phyloP scores from a whole-genome alignment of 139 green algal species.

The Zygnema cylindricum region DNA sequence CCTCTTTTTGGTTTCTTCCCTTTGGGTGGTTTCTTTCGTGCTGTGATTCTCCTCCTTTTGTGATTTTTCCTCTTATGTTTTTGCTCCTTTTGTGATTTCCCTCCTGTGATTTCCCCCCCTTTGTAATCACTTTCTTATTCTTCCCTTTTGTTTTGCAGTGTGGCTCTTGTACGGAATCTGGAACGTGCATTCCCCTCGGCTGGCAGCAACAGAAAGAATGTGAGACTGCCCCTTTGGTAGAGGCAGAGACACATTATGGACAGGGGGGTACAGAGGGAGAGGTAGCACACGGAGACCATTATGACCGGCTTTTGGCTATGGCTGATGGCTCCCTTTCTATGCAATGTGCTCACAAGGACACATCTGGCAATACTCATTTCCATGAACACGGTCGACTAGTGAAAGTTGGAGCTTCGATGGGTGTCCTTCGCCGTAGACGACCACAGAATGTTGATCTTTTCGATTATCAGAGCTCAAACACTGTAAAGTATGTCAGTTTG shows the following conservation, averaged over 20 bases:
- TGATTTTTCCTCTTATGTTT: conserved; percentile 12
- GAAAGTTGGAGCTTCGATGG: not conserved
- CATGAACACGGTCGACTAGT: conserved; percentile 55
- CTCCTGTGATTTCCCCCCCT: not conserved
- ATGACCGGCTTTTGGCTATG: conserved; percentile 45
- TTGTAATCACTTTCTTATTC: conserved; percentile 1
- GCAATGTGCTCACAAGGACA: conserved; percentile 24
- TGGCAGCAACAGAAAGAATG: conserved; percentile 14
- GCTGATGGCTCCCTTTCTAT: conserved; percentile 46
- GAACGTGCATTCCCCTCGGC: conserved; percentile 1
- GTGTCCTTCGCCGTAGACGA: not conserved
- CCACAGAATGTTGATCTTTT: conserved; percentile 33
- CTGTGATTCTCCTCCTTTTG: not conserved
- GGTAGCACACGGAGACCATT: conserved; percentile 53
- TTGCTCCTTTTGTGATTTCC: conserved; percentile 8
- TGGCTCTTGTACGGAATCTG: conserved; percentile 3
- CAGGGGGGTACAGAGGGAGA: conserved; percentile 27
- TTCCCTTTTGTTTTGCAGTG: not conserved
- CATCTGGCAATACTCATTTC: conserved; percentile 32
- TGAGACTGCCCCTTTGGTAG: not conserved
- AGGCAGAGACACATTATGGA: not conserved
- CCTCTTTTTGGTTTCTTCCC: no score
- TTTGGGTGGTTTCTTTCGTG: not conserved
- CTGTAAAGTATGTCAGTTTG: not conserved
- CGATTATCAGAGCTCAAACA: not conserved